These are phyloP conservation scores for Paradendryphiella salina DNA, from an alignment of 2,329 filamentous ascomycete species.

Conservation along the genomic window DNA sequence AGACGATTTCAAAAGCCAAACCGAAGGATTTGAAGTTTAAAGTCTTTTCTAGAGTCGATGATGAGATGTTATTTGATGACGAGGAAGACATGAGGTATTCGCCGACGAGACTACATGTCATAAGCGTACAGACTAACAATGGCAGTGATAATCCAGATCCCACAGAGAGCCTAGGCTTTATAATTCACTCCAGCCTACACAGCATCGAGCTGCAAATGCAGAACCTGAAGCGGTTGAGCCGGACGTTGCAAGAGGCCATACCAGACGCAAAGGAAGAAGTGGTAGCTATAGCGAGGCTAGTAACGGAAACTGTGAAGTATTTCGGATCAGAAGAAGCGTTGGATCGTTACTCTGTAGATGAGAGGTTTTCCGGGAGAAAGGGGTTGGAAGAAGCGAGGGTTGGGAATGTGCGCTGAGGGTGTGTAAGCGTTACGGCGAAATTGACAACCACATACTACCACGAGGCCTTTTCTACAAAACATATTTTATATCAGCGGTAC, in stretches of 20 bases:
- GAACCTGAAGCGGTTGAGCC: conserved; percentile 28
- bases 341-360: conserved; percentile 18
- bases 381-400: conserved; percentile 26
- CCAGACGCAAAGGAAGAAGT: conserved; percentile 26
- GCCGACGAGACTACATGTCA: conserved; percentile 1
- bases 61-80: conserved; percentile 16
- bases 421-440: neutral
- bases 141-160: conserved; percentile 16
- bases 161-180: conserved; percentile 24
- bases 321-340: conserved; percentile 30
- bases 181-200: conserved; percentile 27
- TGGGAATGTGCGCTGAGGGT: neutral
- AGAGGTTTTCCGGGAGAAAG: conserved; percentile 21
- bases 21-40: conserved; percentile 30
- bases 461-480: too few relatives aligned
- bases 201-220: conserved; percentile 31
- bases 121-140: neutral
- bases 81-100: conserved; percentile 10
- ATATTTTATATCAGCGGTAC: too few relatives aligned
- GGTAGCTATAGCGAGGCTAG: conserved; percentile 16
- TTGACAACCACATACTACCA: too few relatives aligned
- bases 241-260: conserved; percentile 32
- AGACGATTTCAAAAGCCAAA: conserved; percentile 21
- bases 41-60: conserved; percentile 10
- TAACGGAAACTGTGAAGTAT: conserved; percentile 23